Conservation (phyloP, 225 moss, liverwort and hornwort genomes). For the Sphagnum contortum region DNA sequence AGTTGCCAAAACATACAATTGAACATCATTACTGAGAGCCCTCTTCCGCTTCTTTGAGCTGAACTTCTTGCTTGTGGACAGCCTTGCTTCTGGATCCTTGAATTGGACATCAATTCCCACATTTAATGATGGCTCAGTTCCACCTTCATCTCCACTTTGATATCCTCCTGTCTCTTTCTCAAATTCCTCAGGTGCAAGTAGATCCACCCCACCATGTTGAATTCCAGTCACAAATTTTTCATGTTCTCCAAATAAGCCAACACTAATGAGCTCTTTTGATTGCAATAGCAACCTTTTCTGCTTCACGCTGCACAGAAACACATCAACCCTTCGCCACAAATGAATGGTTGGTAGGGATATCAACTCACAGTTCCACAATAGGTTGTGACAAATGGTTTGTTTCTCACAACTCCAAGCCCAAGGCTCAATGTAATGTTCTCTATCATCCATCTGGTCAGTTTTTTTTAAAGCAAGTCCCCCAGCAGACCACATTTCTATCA, state of each 20-base stretch:
- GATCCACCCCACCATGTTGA: slow-evolving; percentile 23
- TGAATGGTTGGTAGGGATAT: neutral
- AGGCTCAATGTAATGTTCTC: too few relatives aligned
- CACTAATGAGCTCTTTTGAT: slow-evolving; percentile 25
- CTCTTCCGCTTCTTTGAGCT: slow-evolving; percentile 50
- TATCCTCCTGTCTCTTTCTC: slow-evolving; percentile 57
- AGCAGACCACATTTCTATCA: too few relatives aligned
- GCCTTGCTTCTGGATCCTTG: slow-evolving; percentile 1
- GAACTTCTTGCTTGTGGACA: slow-evolving; percentile 15
- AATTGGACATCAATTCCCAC: slow-evolving; percentile 3
- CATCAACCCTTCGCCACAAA: neutral
- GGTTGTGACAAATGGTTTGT: neutral
- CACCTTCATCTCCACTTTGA: slow-evolving; percentile 55
- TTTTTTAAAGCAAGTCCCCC: too few relatives aligned
- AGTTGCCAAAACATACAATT: slow-evolving; percentile 6
- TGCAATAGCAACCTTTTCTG: slow-evolving; percentile 17
- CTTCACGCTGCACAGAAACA: slow-evolving; percentile 41
- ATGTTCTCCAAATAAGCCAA: slow-evolving; percentile 24
- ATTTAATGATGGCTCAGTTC: slow-evolving; percentile 32
- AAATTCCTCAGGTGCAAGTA: slow-evolving; percentile 53
- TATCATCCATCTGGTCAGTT: too few relatives aligned
- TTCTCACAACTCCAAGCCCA: neutral
- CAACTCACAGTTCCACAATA: neutral
- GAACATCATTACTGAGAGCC: slow-evolving; percentile 9
- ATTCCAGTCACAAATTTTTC: slow-evolving; percentile 21